A percentile compares a stretch with the other conserved stretches of the same genome.
phyloP scores from a whole-genome alignment of 345 rosid species.

The Gynandropsis gynandra region DNA sequence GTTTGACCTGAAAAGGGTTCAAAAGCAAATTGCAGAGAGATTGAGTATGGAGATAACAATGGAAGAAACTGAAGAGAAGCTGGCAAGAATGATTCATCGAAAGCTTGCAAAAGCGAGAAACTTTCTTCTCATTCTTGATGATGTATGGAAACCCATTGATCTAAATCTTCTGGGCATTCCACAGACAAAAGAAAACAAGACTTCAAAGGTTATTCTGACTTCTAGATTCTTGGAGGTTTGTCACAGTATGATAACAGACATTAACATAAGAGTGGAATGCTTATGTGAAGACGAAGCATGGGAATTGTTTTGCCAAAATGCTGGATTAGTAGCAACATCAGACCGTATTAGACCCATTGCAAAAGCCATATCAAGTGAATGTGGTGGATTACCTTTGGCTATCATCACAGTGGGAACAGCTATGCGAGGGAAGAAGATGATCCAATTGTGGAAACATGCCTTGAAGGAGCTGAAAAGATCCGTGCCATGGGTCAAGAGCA shows the following conservation, averaged over 20 bases:
- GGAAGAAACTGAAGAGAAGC: slow-evolving; percentile 15
- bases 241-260: slow-evolving; percentile 21
- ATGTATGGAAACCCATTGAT: slow-evolving; percentile 30
- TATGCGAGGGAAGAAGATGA: slow-evolving; percentile 28
- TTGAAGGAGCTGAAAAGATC: slow-evolving; percentile 29
- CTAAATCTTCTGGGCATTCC: slow-evolving; percentile 28
- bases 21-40: slow-evolving; percentile 27
- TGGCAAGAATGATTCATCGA: slow-evolving; percentile 14
- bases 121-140: slow-evolving; percentile 32
- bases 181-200: slow-evolving; percentile 2
- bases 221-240: slow-evolving; percentile 29
- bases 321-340: slow-evolving; percentile 20
- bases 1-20: slow-evolving; percentile 22
- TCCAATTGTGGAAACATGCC: slow-evolving; percentile 35
- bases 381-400: slow-evolving; percentile 46
- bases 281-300: slow-evolving; percentile 22
- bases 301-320: slow-evolving; percentile 29
- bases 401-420: slow-evolving; percentile 34
- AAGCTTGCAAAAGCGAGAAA: slow-evolving; percentile 15
- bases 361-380: slow-evolving; percentile 24
- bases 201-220: slow-evolving; percentile 27
- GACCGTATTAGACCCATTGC: slow-evolving; percentile 30
- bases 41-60: slow-evolving; percentile 6
- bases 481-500: slow-evolving; percentile 20
- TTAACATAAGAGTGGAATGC: slow-evolving; percentile 24